phyloP scores from a whole-genome alignment of 2,329 filamentous ascomycete species.

The Domatiomyces catenatus region DNA sequence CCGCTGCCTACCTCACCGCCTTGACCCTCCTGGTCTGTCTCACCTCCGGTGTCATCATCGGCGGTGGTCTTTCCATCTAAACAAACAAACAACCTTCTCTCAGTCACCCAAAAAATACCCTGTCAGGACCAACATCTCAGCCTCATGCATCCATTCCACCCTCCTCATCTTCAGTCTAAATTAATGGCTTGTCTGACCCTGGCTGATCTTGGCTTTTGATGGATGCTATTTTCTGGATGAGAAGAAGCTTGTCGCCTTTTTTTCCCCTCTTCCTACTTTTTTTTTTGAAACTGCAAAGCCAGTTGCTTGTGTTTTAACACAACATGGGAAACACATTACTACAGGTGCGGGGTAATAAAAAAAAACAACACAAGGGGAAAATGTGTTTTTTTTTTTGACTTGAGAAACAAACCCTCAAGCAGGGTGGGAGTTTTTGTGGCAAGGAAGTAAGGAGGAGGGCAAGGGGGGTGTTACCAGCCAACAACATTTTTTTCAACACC shows the following conservation, averaged over 20 bases:
- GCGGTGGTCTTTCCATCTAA: not conserved
- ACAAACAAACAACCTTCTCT: not conserved
- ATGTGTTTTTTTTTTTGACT: no score
- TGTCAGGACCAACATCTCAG: not conserved
- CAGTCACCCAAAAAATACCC: not conserved
- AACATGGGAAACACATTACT: not conserved
- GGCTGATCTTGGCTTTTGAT: not conserved
- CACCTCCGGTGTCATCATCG: not conserved
- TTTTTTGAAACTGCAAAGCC: no score
- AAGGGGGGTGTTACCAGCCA: not conserved
- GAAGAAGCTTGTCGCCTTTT: not conserved
- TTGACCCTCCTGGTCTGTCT: not conserved
- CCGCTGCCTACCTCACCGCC: not conserved
- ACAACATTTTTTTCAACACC: no score
- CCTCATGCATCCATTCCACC: not conserved
- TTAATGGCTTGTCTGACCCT: not conserved
- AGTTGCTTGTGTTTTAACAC: no score
- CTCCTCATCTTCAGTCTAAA: no score
- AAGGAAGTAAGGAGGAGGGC: no score
- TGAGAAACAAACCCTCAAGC: no score
- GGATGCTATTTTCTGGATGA: not conserved
- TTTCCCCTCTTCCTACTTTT: no score
- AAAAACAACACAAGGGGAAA: not conserved
- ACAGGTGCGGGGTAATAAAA: not conserved
- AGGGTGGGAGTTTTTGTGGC: no score